Conservation (phyloP, 305 asterid genomes). For the Petunia hybrid region DNA sequence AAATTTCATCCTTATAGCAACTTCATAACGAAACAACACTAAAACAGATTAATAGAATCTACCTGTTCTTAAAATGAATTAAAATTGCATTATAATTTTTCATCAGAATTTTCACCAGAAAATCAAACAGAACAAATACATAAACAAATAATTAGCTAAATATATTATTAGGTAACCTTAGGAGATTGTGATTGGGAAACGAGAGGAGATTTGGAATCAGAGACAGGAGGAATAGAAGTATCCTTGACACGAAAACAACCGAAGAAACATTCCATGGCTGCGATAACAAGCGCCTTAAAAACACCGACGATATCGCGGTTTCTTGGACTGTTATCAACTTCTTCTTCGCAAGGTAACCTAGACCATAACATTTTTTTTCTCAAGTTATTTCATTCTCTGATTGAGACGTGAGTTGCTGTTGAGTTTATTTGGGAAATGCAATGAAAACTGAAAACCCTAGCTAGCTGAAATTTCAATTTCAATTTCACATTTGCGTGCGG, state of each 20-base stretch:
- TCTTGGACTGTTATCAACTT: background rate
- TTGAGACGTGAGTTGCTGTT: constrained; percentile 15
- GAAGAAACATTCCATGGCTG: constrained; percentile 77
- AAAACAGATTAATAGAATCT: background rate
- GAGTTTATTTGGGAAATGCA: constrained; percentile 28
- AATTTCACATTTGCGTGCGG: constrained; percentile 17
- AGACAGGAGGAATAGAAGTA: constrained; percentile 26
- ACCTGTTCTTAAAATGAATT: background rate
- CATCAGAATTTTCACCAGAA: background rate
- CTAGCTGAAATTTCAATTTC: constrained; percentile 33
- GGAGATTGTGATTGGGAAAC: constrained; percentile 27
- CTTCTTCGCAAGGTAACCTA: constrained; percentile 39
- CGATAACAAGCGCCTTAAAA: constrained; percentile 32
- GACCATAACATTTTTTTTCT: constrained; percentile 38
- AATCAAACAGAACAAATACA: background rate
- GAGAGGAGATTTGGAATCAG: constrained; percentile 30
- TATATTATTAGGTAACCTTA: background rate
- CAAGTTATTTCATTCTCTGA: constrained; percentile 2
- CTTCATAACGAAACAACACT: background rate
- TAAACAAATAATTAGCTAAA: background rate
- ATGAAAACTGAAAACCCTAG: constrained; percentile 36
- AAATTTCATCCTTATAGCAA: constrained; percentile 6
- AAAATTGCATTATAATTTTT: background rate
- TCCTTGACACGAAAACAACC: constrained; percentile 73
- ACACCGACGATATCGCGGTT: constrained; percentile 20